phyloP scores from a whole-genome alignment of 1,139 yeast genomes.

The Blastobotrys petasosporus region DNA sequence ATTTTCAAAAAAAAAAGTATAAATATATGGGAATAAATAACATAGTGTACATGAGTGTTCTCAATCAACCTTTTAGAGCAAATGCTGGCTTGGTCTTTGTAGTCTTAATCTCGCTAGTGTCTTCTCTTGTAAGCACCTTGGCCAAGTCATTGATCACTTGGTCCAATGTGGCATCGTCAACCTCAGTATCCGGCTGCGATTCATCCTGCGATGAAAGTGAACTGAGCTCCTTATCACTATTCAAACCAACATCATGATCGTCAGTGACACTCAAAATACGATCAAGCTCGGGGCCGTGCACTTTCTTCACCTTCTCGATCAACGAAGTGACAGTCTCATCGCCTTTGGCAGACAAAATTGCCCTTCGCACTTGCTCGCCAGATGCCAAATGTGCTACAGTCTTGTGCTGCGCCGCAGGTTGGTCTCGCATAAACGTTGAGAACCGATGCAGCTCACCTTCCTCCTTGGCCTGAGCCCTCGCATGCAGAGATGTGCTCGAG shows the following conservation, averaged over 20 bases:
- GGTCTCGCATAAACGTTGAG: conserved; percentile 40
- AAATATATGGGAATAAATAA: conserved; percentile 8
- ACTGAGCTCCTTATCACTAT: too few species aligned
- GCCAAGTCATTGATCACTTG: conserved; percentile 21
- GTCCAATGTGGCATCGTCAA: conserved; percentile 17
- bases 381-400: conserved; percentile 32
- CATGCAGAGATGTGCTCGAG: conserved; percentile 25
- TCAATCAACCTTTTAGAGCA: too few species aligned
- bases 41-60: background rate
- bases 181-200: background rate
- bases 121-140: conserved; percentile 2
- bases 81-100: background rate
- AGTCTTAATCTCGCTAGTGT: background rate
- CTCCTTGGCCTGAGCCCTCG: conserved; percentile 75
- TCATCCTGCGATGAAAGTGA: background rate
- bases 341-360: conserved; percentile 73
- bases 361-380: conserved; percentile 70
- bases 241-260: background rate
- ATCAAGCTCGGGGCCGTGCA: conserved; percentile 21
- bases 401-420: background rate
- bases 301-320: conserved; percentile 49
- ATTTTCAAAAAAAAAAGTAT: background rate
- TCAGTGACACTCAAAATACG: conserved; percentile 14
- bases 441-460: conserved; percentile 88
- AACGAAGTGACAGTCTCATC: conserved; percentile 64